A percentile compares a stretch with the other conserved stretches of the same genome.
Conservation (phyloP, 768 basidiomycete species). For the Tulasnella sp. region DNA sequence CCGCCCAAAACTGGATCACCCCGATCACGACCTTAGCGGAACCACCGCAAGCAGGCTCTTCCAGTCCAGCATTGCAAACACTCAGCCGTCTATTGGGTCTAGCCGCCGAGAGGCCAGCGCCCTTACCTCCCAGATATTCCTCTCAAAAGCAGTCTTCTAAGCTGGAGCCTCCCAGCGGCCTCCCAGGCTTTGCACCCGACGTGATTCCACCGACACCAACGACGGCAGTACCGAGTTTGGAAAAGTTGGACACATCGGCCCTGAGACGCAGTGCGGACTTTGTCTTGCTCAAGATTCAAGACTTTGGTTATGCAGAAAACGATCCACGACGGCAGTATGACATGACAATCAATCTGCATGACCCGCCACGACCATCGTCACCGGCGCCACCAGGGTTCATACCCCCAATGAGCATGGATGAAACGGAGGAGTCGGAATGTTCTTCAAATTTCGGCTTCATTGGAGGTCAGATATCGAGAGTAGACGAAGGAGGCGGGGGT, state of each 20-base stretch:
- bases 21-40: neutral
- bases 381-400: neutral
- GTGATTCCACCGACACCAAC: slow-evolving; percentile 15
- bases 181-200: neutral
- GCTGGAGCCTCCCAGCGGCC: neutral
- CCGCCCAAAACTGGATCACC: neutral
- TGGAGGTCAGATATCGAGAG: neutral
- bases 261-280: neutral
- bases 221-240: neutral
- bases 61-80: neutral
- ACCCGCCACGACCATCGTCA: neutral
- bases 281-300: slow-evolving; percentile 45
- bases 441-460: neutral
- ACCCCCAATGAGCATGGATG: slow-evolving; percentile 19
- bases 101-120: slow-evolving; percentile 55
- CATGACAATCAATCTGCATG: neutral
- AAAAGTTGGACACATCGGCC: slow-evolving; percentile 6
- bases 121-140: slow-evolving; percentile 50
- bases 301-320: slow-evolving; percentile 45
- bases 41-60: neutral
- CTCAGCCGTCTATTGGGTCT: slow-evolving; percentile 34
- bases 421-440: slow-evolving; percentile 12
- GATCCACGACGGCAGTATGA: slow-evolving; percentile 48
- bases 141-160: slow-evolving; percentile 2
- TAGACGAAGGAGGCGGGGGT: neutral